Percentiles rank a stretch among this genome's conserved stretches.
Evolutionary conservation across 106 monocot species (phyloP).

Genomic region (Xerophyta viscosa): DNA sequence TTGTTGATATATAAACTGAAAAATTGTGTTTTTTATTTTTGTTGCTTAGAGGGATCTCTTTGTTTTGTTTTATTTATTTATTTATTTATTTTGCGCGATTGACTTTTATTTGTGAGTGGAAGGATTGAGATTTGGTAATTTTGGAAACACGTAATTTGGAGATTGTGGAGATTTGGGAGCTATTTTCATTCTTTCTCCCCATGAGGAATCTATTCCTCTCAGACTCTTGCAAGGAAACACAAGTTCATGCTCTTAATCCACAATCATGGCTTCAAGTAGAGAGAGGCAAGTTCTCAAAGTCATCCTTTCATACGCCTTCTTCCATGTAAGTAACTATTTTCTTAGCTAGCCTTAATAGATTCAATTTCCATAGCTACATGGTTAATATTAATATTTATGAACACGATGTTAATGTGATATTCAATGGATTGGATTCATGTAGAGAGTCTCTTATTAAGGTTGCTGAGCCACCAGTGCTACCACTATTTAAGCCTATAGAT

Average conservation of each 20-base stretch:
- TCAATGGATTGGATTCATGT: slow-evolving; percentile 4
- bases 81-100: slow-evolving; percentile 2
- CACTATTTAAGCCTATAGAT: slow-evolving; percentile 79
- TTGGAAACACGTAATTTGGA: not conserved
- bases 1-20: slow-evolving; percentile 1
- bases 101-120: not conserved
- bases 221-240: slow-evolving; percentile 75
- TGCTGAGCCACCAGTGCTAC: slow-evolving; percentile 65
- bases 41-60: no score
- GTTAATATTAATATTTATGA: not conserved
- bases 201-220: slow-evolving; percentile 89
- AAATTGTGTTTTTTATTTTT: not conserved
- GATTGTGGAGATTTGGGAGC: slow-evolving; percentile 85
- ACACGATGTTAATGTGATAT: slow-evolving; percentile 5
- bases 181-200: slow-evolving; percentile 51
- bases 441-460: slow-evolving; percentile 95
- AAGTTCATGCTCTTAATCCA: slow-evolving; percentile 86
- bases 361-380: not conserved
- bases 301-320: slow-evolving; percentile 54
- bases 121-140: no score
- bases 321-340: slow-evolving; percentile 63
- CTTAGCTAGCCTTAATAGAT: no score
- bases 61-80: not conserved
- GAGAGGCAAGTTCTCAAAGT: slow-evolving; percentile 82
- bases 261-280: slow-evolving; percentile 99